Percentiles rank a stretch among this genome's conserved stretches.
Conservation (phyloP, 805 yeast genomes). For the Saccharomycopsis sp. region DNA sequence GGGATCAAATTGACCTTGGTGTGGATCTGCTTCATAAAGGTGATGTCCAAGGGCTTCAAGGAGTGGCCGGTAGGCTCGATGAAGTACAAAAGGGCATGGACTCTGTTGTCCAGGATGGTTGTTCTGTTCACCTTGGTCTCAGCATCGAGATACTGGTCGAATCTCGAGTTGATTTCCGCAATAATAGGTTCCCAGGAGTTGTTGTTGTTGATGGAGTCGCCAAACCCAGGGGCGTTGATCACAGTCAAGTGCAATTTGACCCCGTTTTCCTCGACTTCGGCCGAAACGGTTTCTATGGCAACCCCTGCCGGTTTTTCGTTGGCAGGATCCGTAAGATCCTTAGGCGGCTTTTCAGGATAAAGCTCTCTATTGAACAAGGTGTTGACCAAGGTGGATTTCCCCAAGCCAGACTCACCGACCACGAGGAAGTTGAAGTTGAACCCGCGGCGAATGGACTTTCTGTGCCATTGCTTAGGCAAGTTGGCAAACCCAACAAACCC, state of each 20-base stretch:
- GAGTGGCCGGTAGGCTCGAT: slow-evolving; percentile 89
- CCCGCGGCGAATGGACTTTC: slow-evolving; percentile 85
- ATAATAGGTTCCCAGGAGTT: slow-evolving; percentile 87
- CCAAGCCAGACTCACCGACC: slow-evolving; percentile 88
- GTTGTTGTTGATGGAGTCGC: slow-evolving; percentile 76
- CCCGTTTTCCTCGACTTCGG: slow-evolving; percentile 88
- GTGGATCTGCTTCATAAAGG: slow-evolving; percentile 80
- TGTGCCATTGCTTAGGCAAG: slow-evolving; percentile 97
- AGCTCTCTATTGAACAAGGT: slow-evolving; percentile 74
- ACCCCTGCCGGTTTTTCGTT: slow-evolving; percentile 42
- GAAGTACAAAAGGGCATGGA: slow-evolving; percentile 90
- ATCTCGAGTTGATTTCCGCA: slow-evolving; percentile 80
- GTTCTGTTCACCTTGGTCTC: slow-evolving; percentile 80
- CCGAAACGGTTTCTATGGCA: slow-evolving; percentile 50
- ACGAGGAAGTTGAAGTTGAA: slow-evolving; percentile 83
- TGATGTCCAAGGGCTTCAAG: slow-evolving; percentile 79
- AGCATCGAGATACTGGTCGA: slow-evolving; percentile 80
- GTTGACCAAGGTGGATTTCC: slow-evolving; percentile 86
- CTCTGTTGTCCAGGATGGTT: slow-evolving; percentile 66
- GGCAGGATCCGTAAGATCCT: slow-evolving; percentile 37
- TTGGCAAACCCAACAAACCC: slow-evolving; percentile 97
- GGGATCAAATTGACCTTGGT: slow-evolving; percentile 92
- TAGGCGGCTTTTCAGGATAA: slow-evolving; percentile 36
- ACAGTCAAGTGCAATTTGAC: slow-evolving; percentile 80
- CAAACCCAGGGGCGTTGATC: slow-evolving; percentile 90